These are phyloP conservation scores for Trichoderma sp. DNA, from an alignment of 2,329 filamentous ascomycete genomes.

Conservation along the genomic window DNA sequence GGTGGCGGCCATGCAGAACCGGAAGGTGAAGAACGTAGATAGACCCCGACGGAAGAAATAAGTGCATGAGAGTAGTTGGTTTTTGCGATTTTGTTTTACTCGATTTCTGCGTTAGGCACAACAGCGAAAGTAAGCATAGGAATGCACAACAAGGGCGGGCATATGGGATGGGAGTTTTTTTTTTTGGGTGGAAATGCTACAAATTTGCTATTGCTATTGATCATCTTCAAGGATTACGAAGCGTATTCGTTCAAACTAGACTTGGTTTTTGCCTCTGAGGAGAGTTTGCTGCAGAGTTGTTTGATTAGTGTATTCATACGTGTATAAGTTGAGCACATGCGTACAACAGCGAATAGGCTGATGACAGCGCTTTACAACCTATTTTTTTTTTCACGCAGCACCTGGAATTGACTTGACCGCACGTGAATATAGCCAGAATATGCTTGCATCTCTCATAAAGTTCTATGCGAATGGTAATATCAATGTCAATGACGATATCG, in stretches of 20 bases:
- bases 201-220: not conserved
- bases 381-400: not conserved
- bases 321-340: not conserved
- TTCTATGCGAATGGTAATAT: too few relatives aligned
- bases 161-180: conserved; percentile 24
- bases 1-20: conserved; percentile 58
- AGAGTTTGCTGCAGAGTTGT: not conserved
- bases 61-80: not conserved
- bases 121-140: conserved; percentile 14
- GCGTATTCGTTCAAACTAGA: not conserved
- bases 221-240: not conserved
- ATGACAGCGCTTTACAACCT: not conserved
- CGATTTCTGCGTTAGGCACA: conserved; percentile 11
- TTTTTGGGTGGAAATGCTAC: conserved; percentile 2
- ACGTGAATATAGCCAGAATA: not conserved
- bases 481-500: not conserved
- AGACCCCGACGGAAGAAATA: conserved; percentile 36
- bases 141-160: conserved; percentile 1
- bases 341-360: not conserved
- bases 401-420: not conserved
- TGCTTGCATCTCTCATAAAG: not conserved
- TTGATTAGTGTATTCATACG: not conserved
- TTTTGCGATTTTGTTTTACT: not conserved
- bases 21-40: conserved; percentile 58
- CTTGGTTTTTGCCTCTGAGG: not conserved